These are phyloP conservation scores for Pseudozyma flocculosa DNA, from an alignment of 1,284 basidiomycete genomes.

Conservation along the genomic window DNA sequence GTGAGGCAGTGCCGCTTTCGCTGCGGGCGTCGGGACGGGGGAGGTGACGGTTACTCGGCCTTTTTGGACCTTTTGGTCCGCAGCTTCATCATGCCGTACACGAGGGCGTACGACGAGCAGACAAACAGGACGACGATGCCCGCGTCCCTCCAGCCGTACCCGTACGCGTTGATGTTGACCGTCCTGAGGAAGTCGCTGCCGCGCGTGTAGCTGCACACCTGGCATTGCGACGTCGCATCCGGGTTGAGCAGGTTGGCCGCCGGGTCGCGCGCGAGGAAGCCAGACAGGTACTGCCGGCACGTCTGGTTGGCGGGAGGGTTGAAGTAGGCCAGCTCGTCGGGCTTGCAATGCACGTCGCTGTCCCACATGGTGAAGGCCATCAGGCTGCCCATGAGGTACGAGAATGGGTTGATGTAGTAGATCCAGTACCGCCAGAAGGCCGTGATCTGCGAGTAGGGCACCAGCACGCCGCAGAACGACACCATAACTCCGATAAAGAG, in stretches of 20 bases:
- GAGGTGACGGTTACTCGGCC: too few species aligned
- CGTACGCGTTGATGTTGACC: too few species aligned
- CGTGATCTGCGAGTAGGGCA: slow-evolving; percentile 32
- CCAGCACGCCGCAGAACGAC: slow-evolving; percentile 34
- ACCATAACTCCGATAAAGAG: too few species aligned
- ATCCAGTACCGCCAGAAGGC: slow-evolving; percentile 42
- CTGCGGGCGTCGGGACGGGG: too few species aligned
- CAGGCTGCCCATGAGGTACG: too few species aligned
- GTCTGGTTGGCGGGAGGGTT: slow-evolving; percentile 73
- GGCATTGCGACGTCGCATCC: slow-evolving; percentile 65
- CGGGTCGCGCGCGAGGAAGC: slow-evolving; percentile 1
- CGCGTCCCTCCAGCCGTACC: too few species aligned
- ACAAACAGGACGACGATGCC: too few species aligned
- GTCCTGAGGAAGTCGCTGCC: slow-evolving; percentile 64
- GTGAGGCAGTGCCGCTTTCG: too few species aligned
- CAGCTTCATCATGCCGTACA: too few species aligned
- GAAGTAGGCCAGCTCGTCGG: slow-evolving; percentile 67
- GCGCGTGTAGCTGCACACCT: slow-evolving; percentile 70
- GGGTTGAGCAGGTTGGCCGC: slow-evolving; percentile 66
- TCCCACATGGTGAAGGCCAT: background rate
- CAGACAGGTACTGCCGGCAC: slow-evolving; percentile 63
- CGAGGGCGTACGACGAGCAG: too few species aligned
- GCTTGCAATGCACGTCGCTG: slow-evolving; percentile 65
- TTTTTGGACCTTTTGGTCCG: too few species aligned
- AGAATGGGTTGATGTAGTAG: background rate